Conservation (phyloP, 257 asterid genomes). For the Solanum pinnatisectum region DNA sequence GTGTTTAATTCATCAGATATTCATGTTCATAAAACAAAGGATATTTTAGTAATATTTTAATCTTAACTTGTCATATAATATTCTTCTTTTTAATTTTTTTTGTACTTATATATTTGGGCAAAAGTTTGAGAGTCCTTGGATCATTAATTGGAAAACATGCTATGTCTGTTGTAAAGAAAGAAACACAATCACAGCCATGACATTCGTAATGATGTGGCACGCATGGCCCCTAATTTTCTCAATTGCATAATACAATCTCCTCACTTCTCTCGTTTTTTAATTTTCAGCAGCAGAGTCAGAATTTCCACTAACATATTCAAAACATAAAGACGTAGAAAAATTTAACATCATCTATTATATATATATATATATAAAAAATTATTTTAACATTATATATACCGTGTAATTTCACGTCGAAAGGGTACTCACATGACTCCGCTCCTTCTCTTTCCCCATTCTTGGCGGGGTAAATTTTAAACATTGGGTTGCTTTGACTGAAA, state of each 20-base stretch:
- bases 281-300: not conserved
- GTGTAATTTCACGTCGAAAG: accelerated
- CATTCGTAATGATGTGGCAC: not conserved
- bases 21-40: not conserved
- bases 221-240: not conserved
- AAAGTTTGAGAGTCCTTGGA: not conserved
- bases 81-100: not conserved
- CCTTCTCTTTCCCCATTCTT: not conserved
- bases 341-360: accelerated
- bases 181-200: slow-evolving; percentile 7
- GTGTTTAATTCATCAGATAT: not conserved
- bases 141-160: not conserved
- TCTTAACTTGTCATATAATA: not conserved
- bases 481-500: not conserved
- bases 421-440: not conserved
- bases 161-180: not conserved
- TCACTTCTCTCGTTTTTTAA: not conserved
- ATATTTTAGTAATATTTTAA: not conserved
- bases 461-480: not conserved
- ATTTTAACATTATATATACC: not conserved
- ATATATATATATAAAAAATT: not conserved
- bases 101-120: not conserved
- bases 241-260: not conserved
- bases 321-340: not conserved
- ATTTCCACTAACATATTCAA: not conserved